Evolutionary conservation across 768 basidiomycete species (phyloP).

Genomic region (Leucocoprinus leucothites): DNA sequence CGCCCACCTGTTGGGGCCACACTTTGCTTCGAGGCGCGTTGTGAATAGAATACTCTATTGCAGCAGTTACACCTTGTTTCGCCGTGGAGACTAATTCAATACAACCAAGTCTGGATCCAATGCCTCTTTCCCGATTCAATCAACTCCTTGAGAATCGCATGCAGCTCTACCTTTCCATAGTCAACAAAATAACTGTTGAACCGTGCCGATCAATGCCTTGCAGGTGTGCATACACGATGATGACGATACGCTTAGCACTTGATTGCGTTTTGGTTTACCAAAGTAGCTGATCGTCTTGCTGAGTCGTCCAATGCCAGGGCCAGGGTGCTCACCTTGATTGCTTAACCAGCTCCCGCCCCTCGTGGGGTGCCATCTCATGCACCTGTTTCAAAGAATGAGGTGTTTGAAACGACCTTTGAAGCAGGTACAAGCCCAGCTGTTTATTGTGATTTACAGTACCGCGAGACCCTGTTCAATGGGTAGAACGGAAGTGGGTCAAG

Average conservation of each 20-base stretch:
- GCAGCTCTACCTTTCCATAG: conserved; percentile 27
- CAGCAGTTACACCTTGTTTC: conserved; percentile 25
- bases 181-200: not conserved
- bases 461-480: too few relatives aligned
- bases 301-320: not conserved
- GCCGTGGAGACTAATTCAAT: conserved; percentile 37
- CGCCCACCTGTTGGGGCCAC: not conserved
- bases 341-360: conserved; percentile 49
- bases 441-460: conserved; percentile 16
- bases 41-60: conserved; percentile 11
- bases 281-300: not conserved
- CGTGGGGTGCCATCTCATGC: conserved; percentile 45
- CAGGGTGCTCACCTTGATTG: conserved; percentile 34
- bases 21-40: conserved; percentile 4
- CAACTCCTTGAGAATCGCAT: conserved; percentile 28
- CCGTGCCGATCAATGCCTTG: not conserved
- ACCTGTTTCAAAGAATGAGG: conserved; percentile 22
- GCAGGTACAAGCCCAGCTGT: conserved; percentile 10
- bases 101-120: conserved; percentile 39
- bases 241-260: not conserved
- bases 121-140: conserved; percentile 33
- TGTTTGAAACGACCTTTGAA: not conserved
- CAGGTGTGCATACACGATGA: conserved; percentile 25
- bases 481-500: too few relatives aligned
- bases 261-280: not conserved